A percentile compares a stretch with the other conserved stretches of the same genome.
These are phyloP conservation scores for Tulasnella sp. DNA, from an alignment of 768 basidiomycete genomes.

Conservation along the genomic window DNA sequence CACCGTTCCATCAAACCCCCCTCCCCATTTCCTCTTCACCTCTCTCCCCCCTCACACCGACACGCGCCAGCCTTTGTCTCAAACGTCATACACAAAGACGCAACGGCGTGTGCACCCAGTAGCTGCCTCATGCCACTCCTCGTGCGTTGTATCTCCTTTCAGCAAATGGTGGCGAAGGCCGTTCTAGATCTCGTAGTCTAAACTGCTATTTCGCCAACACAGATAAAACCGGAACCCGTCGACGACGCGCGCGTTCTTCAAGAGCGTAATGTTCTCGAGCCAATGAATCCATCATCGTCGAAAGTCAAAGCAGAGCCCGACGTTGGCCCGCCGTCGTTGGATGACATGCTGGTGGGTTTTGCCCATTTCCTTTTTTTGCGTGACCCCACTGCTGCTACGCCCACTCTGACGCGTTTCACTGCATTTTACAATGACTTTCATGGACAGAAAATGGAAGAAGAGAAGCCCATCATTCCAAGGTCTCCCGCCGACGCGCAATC, in stretches of 20 bases:
- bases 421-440: background rate
- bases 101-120: background rate
- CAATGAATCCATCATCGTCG: background rate
- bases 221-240: constrained; percentile 27
- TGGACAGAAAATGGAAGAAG: background rate
- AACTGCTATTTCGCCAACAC: background rate
- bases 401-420: background rate
- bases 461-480: background rate
- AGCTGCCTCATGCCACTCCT: background rate
- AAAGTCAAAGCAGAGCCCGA: background rate
- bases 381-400: background rate
- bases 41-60: background rate
- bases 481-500: background rate
- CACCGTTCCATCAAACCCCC: background rate
- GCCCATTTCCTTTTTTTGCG: background rate
- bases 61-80: background rate
- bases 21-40: background rate
- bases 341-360: background rate
- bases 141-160: background rate
- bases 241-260: constrained; percentile 17
- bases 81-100: background rate
- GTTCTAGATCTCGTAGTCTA: background rate
- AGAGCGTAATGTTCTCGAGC: background rate
- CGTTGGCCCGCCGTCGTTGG: background rate
- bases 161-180: background rate